These are phyloP conservation scores for Boletus bicolor DNA, from an alignment of 768 basidiomycete genomes.

Conservation along the genomic window DNA sequence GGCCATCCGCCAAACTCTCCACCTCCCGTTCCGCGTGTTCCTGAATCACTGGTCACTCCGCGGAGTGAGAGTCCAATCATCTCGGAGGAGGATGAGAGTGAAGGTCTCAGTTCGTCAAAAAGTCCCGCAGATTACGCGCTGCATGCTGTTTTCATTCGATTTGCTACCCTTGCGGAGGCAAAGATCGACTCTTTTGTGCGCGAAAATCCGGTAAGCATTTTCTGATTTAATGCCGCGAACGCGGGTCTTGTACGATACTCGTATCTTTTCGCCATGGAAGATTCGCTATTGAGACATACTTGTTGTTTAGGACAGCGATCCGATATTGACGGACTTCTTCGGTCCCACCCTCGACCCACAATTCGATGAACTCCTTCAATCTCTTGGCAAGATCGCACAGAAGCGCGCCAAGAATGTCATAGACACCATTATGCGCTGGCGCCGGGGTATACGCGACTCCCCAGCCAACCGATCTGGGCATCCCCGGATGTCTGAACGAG, in stretches of 20 bases:
- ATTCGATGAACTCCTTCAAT: conserved; percentile 83
- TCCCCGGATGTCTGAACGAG: conserved; percentile 51
- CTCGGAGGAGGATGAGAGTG: conserved; percentile 66
- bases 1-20: conserved; percentile 48
- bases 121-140: conserved; percentile 87
- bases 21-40: conserved; percentile 77
- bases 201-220: conserved; percentile 57
- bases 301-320: conserved; percentile 59
- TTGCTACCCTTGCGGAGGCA: conserved; percentile 72
- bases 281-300: background rate
- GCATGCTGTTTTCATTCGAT: conserved; percentile 84
- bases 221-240: background rate
- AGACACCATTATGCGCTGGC: conserved; percentile 86
- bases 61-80: conserved; percentile 50
- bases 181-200: conserved; percentile 77
- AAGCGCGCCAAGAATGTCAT: conserved; percentile 81
- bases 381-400: conserved; percentile 81
- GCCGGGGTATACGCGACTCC: conserved; percentile 68
- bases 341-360: conserved; percentile 70
- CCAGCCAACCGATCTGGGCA: conserved; percentile 35
- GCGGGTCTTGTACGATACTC: background rate
- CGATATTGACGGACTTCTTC: conserved; percentile 61
- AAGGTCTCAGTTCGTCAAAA: conserved; percentile 61
- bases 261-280: background rate
- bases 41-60: conserved; percentile 51